Evolutionary conservation across 108 stramenopile species (phyloP).

Genomic region (Craspedostauros australis): DNA sequence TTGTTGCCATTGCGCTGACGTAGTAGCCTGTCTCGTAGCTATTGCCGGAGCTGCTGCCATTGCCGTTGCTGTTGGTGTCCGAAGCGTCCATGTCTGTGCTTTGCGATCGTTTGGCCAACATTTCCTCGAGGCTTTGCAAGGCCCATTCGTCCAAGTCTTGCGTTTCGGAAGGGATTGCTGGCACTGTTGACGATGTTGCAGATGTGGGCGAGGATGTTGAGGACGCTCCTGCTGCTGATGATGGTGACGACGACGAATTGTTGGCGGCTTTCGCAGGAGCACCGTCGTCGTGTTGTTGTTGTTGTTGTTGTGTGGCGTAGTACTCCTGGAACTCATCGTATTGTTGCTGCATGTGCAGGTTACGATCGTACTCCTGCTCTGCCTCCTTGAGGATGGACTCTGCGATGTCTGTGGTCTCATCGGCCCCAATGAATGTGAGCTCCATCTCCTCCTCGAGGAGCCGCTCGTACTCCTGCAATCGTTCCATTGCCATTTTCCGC

Average conservation of each 20-base stretch:
- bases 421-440: conserved; percentile 4
- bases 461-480: conserved; percentile 23
- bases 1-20: no score
- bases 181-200: not conserved
- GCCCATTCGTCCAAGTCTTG: conserved; percentile 34
- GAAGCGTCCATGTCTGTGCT: conserved; percentile 10
- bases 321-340: conserved; percentile 20
- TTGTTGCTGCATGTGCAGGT: conserved; percentile 9
- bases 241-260: not conserved
- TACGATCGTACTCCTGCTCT: conserved; percentile 22
- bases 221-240: no score
- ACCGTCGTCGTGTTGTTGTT: conserved; percentile 8
- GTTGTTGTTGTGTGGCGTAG: conserved; percentile 16
- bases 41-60: no score
- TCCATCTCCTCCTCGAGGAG: conserved; percentile 8
- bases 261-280: conserved; percentile 2
- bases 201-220: not conserved
- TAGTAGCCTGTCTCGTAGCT: no score
- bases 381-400: conserved; percentile 26
- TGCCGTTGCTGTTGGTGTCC: no score
- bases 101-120: conserved; percentile 19
- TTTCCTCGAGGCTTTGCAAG: conserved; percentile 32
- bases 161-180: not conserved
- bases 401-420: conserved; percentile 1
- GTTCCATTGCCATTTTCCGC: conserved; percentile 15